Percentiles rank a stretch among this genome's conserved stretches.
These are phyloP conservation scores for Penicillium daleae DNA, from an alignment of 495 filamentous ascomycete species.

Conservation along the genomic window DNA sequence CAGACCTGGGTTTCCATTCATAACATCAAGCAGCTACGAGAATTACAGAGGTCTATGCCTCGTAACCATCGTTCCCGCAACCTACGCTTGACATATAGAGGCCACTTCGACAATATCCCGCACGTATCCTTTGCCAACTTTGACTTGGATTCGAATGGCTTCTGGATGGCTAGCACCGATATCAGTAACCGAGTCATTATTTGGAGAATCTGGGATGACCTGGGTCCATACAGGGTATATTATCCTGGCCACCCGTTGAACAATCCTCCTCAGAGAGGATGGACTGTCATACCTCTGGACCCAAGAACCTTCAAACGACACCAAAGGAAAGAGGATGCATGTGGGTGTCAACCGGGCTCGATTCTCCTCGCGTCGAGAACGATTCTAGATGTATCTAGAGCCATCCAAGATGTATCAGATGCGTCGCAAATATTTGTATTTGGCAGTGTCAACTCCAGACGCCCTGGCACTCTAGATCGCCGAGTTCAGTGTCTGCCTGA, in stretches of 20 bases:
- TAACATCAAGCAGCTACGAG: conserved; percentile 26
- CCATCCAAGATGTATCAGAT: conserved; percentile 29
- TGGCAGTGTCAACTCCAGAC: neutral
- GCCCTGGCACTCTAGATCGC: neutral
- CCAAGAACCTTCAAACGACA: conserved; percentile 48
- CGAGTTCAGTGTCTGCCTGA: conserved; percentile 16
- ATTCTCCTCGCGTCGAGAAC: conserved; percentile 19
- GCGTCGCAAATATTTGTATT: conserved; percentile 26
- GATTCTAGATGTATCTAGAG: conserved; percentile 38
- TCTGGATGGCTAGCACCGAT: conserved; percentile 74
- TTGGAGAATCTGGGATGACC: conserved; percentile 65
- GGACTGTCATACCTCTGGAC: conserved; percentile 56
- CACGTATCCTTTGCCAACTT: conserved; percentile 72
- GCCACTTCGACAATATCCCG: conserved; percentile 72
- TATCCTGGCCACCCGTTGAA: conserved; percentile 31
- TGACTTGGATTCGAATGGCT: conserved; percentile 62
- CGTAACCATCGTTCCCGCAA: conserved; percentile 42
- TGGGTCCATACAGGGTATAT: conserved; percentile 34
- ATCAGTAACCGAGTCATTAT: conserved; percentile 67
- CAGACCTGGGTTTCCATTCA: conserved; percentile 45
- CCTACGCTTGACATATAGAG: conserved; percentile 45
- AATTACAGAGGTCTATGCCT: conserved; percentile 38
- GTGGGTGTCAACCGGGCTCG: conserved; percentile 44
- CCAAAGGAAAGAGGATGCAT: conserved; percentile 41
- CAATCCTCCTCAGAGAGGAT: conserved; percentile 38